Evolutionary conservation across 805 yeast species (phyloP).

Genomic region (Hemisphaericaspora nanyangensis): DNA sequence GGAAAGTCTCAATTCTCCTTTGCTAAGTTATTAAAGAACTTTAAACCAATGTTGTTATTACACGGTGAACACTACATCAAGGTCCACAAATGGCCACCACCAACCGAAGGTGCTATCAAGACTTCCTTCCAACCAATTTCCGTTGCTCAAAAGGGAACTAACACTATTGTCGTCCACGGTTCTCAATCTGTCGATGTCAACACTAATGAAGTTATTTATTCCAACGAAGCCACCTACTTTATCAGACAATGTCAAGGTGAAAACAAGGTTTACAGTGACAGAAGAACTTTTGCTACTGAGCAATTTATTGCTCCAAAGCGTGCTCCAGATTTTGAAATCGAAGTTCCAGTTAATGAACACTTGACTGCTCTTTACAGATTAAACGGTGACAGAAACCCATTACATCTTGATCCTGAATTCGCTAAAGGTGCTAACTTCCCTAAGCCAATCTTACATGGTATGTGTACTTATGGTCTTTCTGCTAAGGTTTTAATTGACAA

Average conservation of each 20-base stretch:
- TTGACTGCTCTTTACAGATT: conserved; percentile 89
- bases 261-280: conserved; percentile 43
- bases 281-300: conserved; percentile 59
- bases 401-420: conserved; percentile 89
- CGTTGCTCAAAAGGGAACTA: conserved; percentile 79
- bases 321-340: conserved; percentile 63
- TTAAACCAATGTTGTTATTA: conserved; percentile 82
- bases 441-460: conserved; percentile 88
- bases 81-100: conserved; percentile 71
- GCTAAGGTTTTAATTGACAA: conserved; percentile 73
- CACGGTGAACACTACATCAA: conserved; percentile 95
- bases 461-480: conserved; percentile 80
- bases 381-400: conserved; percentile 92
- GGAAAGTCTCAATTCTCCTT: conserved; percentile 55
- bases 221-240: conserved; percentile 82
- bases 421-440: conserved; percentile 86
- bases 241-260: conserved; percentile 69
- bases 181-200: conserved; percentile 63
- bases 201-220: conserved; percentile 67
- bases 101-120: conserved; percentile 59
- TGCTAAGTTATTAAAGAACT: conserved; percentile 64
- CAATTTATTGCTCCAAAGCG: conserved; percentile 60
- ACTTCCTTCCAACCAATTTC: conserved; percentile 69
- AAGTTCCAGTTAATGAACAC: conserved; percentile 57
- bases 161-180: conserved; percentile 74